Evolutionary conservation across 2,329 filamentous ascomycete genomes (phyloP).

Genomic region (Ceratocystis alfenasii): DNA sequence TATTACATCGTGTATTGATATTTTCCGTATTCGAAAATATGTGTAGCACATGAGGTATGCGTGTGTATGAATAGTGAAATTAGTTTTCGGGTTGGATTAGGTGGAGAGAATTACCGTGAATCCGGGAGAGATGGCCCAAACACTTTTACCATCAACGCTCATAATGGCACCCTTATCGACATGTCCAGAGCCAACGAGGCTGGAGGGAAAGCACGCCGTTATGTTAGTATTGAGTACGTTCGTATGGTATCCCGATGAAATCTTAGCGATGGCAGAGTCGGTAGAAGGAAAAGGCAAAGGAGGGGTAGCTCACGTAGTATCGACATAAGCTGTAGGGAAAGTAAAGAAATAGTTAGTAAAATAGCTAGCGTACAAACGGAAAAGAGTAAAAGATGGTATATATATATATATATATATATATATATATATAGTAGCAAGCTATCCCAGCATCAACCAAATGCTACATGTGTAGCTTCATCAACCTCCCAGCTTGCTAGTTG

Average conservation of each 20-base stretch:
- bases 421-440: conserved; percentile 3
- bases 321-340: conserved; percentile 36
- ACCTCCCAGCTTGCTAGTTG: not conserved
- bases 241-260: not conserved
- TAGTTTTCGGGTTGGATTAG: not conserved
- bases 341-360: conserved; percentile 26
- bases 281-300: conserved; percentile 3
- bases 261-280: not conserved
- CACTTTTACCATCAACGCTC: conserved; percentile 65
- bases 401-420: not conserved
- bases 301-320: conserved; percentile 35
- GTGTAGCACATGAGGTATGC: not conserved
- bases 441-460: not conserved
- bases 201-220: conserved; percentile 31
- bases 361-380: not conserved
- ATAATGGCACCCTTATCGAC: conserved; percentile 78
- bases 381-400: not conserved
- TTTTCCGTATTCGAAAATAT: too few species aligned
- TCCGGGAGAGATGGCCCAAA: conserved; percentile 58
- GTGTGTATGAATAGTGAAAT: not conserved
- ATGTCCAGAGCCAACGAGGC: conserved; percentile 67
- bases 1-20: not conserved
- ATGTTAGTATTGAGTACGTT: conserved; percentile 17
- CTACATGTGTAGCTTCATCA: not conserved
- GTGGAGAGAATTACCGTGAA: conserved; percentile 54